Conservation (phyloP, 2,329 filamentous ascomycete genomes). For the Ceratocystis albifundus region DNA sequence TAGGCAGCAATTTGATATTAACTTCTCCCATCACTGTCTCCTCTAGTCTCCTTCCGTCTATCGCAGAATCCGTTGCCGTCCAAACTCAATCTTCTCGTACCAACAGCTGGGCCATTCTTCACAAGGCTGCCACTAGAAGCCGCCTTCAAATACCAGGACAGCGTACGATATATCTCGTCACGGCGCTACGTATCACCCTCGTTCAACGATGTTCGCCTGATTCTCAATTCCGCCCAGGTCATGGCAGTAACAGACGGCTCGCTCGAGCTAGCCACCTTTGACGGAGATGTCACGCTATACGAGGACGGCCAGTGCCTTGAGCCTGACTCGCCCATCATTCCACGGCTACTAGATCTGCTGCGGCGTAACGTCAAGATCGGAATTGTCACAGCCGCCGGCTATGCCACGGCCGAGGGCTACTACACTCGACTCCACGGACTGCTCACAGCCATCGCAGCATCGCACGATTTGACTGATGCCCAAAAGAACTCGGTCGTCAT, state of each 20-base stretch:
- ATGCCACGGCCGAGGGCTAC: constrained; percentile 77
- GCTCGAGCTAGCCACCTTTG: constrained; percentile 83
- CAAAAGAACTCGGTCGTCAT: constrained; percentile 75
- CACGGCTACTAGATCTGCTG: constrained; percentile 56
- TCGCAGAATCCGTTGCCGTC: constrained; percentile 57
- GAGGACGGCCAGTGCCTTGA: constrained; percentile 74
- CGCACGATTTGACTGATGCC: constrained; percentile 45
- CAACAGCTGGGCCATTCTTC: constrained; percentile 86
- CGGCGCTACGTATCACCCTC: constrained; percentile 88
- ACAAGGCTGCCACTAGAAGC: constrained; percentile 76
- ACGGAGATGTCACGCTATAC: constrained; percentile 94
- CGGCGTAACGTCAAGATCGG: constrained; percentile 66
- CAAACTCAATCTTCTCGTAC: constrained; percentile 85
- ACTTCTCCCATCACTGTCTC: constrained; percentile 12
- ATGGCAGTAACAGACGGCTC: constrained; percentile 75
- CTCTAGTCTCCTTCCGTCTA: constrained; percentile 57
- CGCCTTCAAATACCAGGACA: constrained; percentile 84
- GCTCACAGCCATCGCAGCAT: constrained; percentile 60
- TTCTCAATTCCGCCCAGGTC: constrained; percentile 88
- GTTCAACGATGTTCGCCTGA: constrained; percentile 90
- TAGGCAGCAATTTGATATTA: neutral
- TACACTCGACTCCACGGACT: constrained; percentile 78
- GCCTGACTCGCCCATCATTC: constrained; percentile 64
- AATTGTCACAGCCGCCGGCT: constrained; percentile 93
- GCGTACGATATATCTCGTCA: constrained; percentile 73